Conservation (phyloP, 179 eudicot species). For the Camellia oleifera region DNA sequence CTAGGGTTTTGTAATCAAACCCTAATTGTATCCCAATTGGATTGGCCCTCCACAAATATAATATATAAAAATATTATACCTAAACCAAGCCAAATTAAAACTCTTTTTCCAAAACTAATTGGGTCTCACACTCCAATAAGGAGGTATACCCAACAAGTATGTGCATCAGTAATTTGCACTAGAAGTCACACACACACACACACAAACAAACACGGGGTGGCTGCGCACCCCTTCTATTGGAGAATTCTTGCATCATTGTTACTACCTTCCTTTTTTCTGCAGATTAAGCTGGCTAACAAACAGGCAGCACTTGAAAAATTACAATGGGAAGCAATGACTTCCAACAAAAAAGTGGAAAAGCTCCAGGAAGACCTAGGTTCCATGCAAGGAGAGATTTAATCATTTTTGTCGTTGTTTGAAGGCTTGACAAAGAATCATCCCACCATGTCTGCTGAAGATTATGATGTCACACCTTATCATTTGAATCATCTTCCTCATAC, state of each 20-base stretch:
- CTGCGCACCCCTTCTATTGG: not conserved
- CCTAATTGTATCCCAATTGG: no score
- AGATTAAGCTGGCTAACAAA: conserved; percentile 89
- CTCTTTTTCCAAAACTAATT: no score
- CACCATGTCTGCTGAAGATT: conserved; percentile 39
- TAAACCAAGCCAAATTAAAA: no score
- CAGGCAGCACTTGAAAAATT: conserved; percentile 87
- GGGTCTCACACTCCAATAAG: no score
- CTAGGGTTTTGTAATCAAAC: no score
- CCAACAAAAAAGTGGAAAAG: conserved; percentile 61
- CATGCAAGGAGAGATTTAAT: conserved; percentile 55
- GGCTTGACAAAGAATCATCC: conserved; percentile 50
- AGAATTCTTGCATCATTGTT: conserved; percentile 1
- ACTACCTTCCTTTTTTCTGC: conserved; percentile 20
- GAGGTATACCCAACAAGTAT: no score
- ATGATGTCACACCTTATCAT: conserved; percentile 48
- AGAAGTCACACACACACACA: not conserved
- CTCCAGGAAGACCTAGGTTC: conserved; percentile 67
- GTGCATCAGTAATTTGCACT: not conserved
- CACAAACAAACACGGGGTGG: not conserved
- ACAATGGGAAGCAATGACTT: conserved; percentile 90
- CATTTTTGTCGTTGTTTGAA: conserved; percentile 58
- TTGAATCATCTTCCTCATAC: conserved; percentile 34
- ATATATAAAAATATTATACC: no score
- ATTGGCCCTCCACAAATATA: no score